phyloP scores from a whole-genome alignment of 768 basidiomycete species.

The Mycena galopus region DNA sequence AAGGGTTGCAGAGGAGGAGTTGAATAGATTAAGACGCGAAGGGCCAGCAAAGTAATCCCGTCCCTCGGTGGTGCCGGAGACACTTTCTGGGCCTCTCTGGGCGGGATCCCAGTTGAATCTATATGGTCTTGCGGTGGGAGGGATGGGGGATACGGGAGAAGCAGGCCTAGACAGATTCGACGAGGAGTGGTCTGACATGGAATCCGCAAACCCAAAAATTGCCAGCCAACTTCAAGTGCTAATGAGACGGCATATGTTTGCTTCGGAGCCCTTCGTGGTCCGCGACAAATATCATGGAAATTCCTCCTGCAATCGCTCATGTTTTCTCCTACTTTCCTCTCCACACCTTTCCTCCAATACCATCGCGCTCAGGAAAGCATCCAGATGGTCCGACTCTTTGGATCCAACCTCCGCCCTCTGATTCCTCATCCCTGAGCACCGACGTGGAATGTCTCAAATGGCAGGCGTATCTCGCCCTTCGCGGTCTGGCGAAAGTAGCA shows the following conservation, averaged over 20 bases:
- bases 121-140: slow-evolving; percentile 68
- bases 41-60: slow-evolving; percentile 73
- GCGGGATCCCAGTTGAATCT: slow-evolving; percentile 84
- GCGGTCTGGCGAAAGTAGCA: slow-evolving; percentile 63
- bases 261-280: slow-evolving; percentile 1
- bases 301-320: slow-evolving; percentile 57
- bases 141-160: slow-evolving; percentile 64
- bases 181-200: slow-evolving; percentile 58
- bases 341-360: slow-evolving; percentile 60
- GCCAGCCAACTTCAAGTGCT: slow-evolving; percentile 11
- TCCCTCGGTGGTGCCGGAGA: slow-evolving; percentile 80
- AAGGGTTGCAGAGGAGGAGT: slow-evolving; percentile 63
- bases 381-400: slow-evolving; percentile 66
- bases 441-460: slow-evolving; percentile 93
- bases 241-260: slow-evolving; percentile 7
- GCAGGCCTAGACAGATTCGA: slow-evolving; percentile 71
- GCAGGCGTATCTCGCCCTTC: slow-evolving; percentile 86
- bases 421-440: slow-evolving; percentile 62
- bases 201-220: neutral
- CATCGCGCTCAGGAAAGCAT: slow-evolving; percentile 41
- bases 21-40: slow-evolving; percentile 62
- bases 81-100: slow-evolving; percentile 76
- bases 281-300: slow-evolving; percentile 30
- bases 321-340: slow-evolving; percentile 73
- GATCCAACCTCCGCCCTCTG: slow-evolving; percentile 67